Conservation (phyloP, 352 stramenopile genomes). For the Peronospora destructor region DNA sequence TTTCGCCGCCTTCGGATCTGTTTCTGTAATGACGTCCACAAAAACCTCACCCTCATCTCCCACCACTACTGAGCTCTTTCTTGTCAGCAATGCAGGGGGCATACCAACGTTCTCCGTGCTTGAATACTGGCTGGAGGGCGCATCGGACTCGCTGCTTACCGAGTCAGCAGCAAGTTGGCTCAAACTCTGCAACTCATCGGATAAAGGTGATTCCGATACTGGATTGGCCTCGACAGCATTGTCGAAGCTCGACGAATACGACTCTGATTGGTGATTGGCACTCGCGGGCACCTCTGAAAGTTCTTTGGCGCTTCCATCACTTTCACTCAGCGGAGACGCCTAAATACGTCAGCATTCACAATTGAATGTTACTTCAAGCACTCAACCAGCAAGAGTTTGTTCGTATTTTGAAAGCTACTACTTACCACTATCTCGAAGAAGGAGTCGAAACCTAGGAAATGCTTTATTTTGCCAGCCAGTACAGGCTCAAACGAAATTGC, state of each 20-base stretch:
- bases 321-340: slow-evolving; percentile 11
- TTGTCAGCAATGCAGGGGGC: slow-evolving; percentile 16
- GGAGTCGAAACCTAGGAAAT: slow-evolving; percentile 55
- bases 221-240: slow-evolving; percentile 8
- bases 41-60: slow-evolving; percentile 55
- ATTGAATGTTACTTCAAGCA: not conserved
- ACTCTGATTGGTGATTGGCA: slow-evolving; percentile 1
- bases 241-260: slow-evolving; percentile 9
- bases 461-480: slow-evolving; percentile 38
- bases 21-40: slow-evolving; percentile 45
- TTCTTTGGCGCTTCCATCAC: slow-evolving; percentile 9
- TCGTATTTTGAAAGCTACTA: not conserved
- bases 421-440: slow-evolving; percentile 67
- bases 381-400: not conserved
- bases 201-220: slow-evolving; percentile 5
- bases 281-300: not conserved
- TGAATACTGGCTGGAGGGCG: slow-evolving; percentile 14
- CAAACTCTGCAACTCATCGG: slow-evolving; percentile 8
- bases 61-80: slow-evolving; percentile 18
- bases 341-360: slow-evolving; percentile 7
- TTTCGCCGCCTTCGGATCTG: slow-evolving; percentile 52
- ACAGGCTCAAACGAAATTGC: slow-evolving; percentile 35
- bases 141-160: slow-evolving; percentile 11
- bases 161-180: slow-evolving; percentile 12
- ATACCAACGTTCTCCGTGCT: slow-evolving; percentile 12